Conservation (phyloP, 1,284 basidiomycete species). For the Ganoderma sinense region DNA sequence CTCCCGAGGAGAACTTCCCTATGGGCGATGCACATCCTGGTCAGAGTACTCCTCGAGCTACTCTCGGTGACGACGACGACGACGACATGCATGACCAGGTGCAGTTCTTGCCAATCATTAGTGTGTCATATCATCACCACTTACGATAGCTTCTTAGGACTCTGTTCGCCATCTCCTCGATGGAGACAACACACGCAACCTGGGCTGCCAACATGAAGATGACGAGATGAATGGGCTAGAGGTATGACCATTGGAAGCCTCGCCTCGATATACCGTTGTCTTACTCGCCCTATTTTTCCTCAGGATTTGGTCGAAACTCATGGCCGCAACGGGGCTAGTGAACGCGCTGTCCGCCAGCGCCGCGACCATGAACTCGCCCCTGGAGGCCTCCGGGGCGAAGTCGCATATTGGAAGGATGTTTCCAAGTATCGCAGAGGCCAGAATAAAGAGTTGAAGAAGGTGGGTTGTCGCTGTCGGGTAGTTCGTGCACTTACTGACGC, state of each 20-base stretch:
- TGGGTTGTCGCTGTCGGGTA: no score
- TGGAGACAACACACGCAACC: not conserved
- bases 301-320: no score
- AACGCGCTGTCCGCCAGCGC: not conserved
- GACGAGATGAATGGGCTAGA: not conserved
- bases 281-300: no score
- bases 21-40: not conserved
- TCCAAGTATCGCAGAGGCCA: not conserved
- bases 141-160: no score
- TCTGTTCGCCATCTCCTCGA: not conserved
- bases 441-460: not conserved
- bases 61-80: no score
- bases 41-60: not conserved
- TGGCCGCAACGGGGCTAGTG: not conserved
- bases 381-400: not conserved
- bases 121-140: no score
- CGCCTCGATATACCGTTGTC: no score
- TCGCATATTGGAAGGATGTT: not conserved
- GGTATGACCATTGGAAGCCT: no score
- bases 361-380: not conserved
- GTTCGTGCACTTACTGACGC: not conserved
- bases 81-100: not conserved
- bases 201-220: no score
- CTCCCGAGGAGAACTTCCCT: not conserved
- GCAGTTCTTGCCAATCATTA: no score